Conservation (phyloP, 2,329 filamentous ascomycete species). For the Dactylellina leptospora region DNA sequence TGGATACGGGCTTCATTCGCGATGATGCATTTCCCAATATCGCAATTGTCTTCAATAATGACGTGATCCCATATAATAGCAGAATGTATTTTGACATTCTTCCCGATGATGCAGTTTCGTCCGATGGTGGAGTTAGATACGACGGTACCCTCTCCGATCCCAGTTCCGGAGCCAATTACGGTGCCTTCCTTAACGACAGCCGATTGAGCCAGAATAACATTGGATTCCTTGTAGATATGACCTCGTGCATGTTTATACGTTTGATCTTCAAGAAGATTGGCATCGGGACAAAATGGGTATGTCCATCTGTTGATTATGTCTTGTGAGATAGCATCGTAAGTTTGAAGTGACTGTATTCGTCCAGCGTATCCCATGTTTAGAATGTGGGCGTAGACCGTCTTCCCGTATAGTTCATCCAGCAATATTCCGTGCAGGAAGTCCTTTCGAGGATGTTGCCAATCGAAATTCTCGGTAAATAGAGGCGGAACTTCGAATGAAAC, state of each 20-base stretch:
- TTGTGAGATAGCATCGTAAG: conserved; percentile 87
- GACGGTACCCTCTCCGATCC: conserved; percentile 74
- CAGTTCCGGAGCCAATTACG: conserved; percentile 79
- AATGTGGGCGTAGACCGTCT: conserved; percentile 93
- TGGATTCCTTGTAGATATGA: conserved; percentile 79
- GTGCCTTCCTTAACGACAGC: conserved; percentile 74
- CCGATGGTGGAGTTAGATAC: conserved; percentile 83
- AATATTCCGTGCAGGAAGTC: conserved; percentile 92
- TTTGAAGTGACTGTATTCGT: conserved; percentile 81
- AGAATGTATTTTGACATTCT: conserved; percentile 78
- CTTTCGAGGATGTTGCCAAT: conserved; percentile 87
- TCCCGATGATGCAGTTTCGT: conserved; percentile 83
- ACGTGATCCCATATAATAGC: conserved; percentile 90
- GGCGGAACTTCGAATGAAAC: conserved; percentile 95
- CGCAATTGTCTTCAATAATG: conserved; percentile 76
- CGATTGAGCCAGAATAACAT: conserved; percentile 77
- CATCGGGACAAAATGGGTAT: conserved; percentile 87
- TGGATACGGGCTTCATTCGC: conserved; percentile 77
- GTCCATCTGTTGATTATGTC: conserved; percentile 89
- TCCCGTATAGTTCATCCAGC: conserved; percentile 96
- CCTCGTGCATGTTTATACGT: conserved; percentile 76
- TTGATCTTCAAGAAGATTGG: conserved; percentile 80
- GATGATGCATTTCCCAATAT: conserved; percentile 76
- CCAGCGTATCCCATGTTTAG: conserved; percentile 84
- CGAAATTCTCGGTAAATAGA: conserved; percentile 96